Evolutionary conservation across 1,284 basidiomycete species (phyloP).

Genomic region (Vanrija sp.): DNA sequence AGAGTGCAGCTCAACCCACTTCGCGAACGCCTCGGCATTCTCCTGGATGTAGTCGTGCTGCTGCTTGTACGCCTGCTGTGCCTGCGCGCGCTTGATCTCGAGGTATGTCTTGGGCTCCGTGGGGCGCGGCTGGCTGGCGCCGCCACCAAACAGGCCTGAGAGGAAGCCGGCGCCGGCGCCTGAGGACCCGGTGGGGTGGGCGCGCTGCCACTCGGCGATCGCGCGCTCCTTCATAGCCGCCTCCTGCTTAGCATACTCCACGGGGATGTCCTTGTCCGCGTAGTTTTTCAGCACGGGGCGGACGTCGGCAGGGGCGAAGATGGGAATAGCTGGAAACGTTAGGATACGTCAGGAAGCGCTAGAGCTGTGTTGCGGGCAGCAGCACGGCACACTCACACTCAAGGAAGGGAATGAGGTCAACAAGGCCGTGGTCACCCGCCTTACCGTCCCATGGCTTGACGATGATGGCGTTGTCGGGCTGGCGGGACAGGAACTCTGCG

Average conservation of each 20-base stretch:
- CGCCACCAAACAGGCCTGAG: constrained; percentile 60
- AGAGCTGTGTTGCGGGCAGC: too few relatives aligned
- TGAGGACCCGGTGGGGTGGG: constrained; percentile 48
- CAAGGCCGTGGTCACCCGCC: constrained; percentile 68
- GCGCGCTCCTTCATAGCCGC: constrained; percentile 71
- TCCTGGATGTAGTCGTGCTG: constrained; percentile 83
- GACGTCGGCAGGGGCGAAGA: constrained; percentile 79
- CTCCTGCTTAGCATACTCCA: constrained; percentile 85
- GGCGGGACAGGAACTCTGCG: constrained; percentile 67
- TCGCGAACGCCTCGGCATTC: constrained; percentile 77
- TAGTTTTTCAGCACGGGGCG: constrained; percentile 82
- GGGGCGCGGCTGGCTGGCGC: constrained; percentile 23
- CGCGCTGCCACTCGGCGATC: constrained; percentile 75
- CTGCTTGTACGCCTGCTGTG: constrained; percentile 75
- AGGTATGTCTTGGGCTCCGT: constrained; percentile 73
- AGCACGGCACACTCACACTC: constrained; percentile 65
- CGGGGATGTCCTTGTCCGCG: constrained; percentile 77
- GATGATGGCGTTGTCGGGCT: constrained; percentile 87
- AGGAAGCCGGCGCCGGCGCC: constrained; percentile 50
- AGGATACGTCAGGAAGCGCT: too few relatives aligned
- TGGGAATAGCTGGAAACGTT: constrained; percentile 65
- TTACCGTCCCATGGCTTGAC: constrained; percentile 86
- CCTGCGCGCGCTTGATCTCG: constrained; percentile 82
- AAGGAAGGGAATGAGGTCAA: constrained; percentile 92
- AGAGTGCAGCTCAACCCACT: constrained; percentile 32